Evolutionary conservation across 2,329 filamentous ascomycete genomes (phyloP).

Genomic region (Aspergillus melleus): DNA sequence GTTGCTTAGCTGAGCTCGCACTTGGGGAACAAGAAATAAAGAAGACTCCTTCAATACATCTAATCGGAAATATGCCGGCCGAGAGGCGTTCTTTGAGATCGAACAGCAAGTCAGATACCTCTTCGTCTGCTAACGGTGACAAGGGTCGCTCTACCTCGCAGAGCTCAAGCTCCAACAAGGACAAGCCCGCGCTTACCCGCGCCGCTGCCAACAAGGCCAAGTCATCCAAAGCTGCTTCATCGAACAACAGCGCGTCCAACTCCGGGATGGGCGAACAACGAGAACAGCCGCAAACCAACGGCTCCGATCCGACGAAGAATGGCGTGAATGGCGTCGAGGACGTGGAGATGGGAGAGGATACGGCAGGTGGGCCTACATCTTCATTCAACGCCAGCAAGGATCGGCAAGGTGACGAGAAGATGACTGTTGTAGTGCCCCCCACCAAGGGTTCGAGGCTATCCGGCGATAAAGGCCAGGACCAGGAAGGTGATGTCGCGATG

Average conservation of each 20-base stretch:
- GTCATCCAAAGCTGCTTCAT: conserved; percentile 37
- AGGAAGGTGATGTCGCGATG: conserved; percentile 72
- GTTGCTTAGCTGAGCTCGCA: conserved; percentile 33
- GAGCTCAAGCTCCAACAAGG: conserved; percentile 45
- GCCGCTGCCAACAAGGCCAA: conserved; percentile 44
- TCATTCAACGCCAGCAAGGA: conserved; percentile 61
- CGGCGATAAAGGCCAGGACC: conserved; percentile 57
- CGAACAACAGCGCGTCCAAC: conserved; percentile 35
- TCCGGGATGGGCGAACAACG: conserved; percentile 64
- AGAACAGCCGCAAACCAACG: conserved; percentile 67
- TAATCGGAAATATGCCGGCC: conserved; percentile 45
- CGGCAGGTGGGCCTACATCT: conserved; percentile 51
- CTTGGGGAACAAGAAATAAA: conserved; percentile 16
- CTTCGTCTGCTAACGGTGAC: conserved; percentile 49
- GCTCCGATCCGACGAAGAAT: conserved; percentile 69
- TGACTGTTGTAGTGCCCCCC: conserved; percentile 77
- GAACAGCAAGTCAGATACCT: conserved; percentile 48
- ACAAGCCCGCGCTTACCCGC: conserved; percentile 46
- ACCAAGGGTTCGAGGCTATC: conserved; percentile 65
- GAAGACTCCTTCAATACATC: neutral
- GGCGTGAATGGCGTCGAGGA: conserved; percentile 66
- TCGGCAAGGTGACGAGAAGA: conserved; percentile 73
- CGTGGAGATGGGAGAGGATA: conserved; percentile 69
- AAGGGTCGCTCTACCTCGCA: conserved; percentile 46
- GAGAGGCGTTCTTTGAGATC: conserved; percentile 49